These are phyloP conservation scores for Debaryomyces psychrophilus DNA, from an alignment of 1,139 yeast species.

Conservation along the genomic window DNA sequence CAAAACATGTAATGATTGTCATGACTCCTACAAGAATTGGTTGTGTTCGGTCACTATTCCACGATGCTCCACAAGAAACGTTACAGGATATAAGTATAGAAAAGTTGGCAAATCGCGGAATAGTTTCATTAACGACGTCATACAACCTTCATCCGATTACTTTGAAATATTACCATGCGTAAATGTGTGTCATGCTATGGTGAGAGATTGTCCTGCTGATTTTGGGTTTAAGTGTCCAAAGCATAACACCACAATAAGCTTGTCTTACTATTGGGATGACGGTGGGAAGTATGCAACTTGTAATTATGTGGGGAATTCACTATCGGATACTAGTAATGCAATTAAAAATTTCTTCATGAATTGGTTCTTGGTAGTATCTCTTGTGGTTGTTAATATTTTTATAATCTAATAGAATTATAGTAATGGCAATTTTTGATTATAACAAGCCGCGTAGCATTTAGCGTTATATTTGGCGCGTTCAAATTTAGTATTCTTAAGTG, in stretches of 20 bases:
- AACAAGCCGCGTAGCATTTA: too few species aligned
- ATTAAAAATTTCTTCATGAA: background rate
- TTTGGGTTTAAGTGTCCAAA: slow-evolving; percentile 77
- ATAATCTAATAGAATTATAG: background rate
- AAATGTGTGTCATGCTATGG: slow-evolving; percentile 76
- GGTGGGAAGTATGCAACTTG: slow-evolving; percentile 43
- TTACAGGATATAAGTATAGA: slow-evolving; percentile 53
- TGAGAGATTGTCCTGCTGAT: slow-evolving; percentile 79
- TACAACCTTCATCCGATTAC: slow-evolving; percentile 65
- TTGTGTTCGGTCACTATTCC: slow-evolving; percentile 91
- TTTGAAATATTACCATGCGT: slow-evolving; percentile 87
- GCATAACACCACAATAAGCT: slow-evolving; percentile 34
- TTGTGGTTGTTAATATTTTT: slow-evolving; percentile 4
- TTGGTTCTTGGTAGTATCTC: slow-evolving; percentile 5
- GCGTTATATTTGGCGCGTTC: background rate
- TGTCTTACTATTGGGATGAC: slow-evolving; percentile 54
- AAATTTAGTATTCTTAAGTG: background rate
- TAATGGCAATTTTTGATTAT: too few species aligned
- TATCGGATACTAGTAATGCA: slow-evolving; percentile 10
- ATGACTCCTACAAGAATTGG: slow-evolving; percentile 78
- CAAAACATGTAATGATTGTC: slow-evolving; percentile 73
- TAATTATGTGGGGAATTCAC: slow-evolving; percentile 47
- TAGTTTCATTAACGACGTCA: slow-evolving; percentile 53
- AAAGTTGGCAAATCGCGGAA: slow-evolving; percentile 61
- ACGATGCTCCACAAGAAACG: slow-evolving; percentile 63